These are phyloP conservation scores for Claviceps maximensis DNA, from an alignment of 2,329 filamentous ascomycete genomes.

Conservation along the genomic window DNA sequence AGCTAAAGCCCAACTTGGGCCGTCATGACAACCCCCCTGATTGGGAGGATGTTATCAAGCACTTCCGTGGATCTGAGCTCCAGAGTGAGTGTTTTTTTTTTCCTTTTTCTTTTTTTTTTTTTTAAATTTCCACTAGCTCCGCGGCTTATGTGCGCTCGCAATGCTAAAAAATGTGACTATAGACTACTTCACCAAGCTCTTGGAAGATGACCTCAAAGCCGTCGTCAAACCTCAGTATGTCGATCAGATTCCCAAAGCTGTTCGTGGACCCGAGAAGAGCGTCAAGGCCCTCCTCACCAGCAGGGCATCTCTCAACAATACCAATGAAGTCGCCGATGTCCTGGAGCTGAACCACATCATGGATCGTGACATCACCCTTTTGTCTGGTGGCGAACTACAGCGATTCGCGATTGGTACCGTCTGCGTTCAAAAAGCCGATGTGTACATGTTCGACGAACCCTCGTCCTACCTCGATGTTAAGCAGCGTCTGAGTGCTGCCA, in stretches of 20 bases:
- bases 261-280: conserved; percentile 67
- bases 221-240: conserved; percentile 99
- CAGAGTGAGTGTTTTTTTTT: conserved; percentile 54
- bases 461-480: conserved; percentile 99
- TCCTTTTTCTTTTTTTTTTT: conserved; percentile 4
- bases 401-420: conserved; percentile 94
- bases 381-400: conserved; percentile 96
- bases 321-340: conserved; percentile 68
- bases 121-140: conserved; percentile 3
- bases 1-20: conserved; percentile 95
- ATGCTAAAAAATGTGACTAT: neutral
- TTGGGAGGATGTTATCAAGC: conserved; percentile 97
- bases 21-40: conserved; percentile 92
- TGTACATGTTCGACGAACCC: conserved; percentile 99
- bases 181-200: conserved; percentile 96
- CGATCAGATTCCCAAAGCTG: conserved; percentile 89
- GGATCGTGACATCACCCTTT: conserved; percentile 76
- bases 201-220: conserved; percentile 94
- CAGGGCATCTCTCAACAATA: conserved; percentile 63
- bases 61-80: conserved; percentile 93
- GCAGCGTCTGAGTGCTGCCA: conserved; percentile 85
- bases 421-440: conserved; percentile 89
- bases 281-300: conserved; percentile 69
- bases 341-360: conserved; percentile 82
- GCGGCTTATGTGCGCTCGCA: neutral